Base-by-base conservation (phyloP, 2,329 filamentous ascomycete genomes). In the Colletotrichum aenigma region DNA sequence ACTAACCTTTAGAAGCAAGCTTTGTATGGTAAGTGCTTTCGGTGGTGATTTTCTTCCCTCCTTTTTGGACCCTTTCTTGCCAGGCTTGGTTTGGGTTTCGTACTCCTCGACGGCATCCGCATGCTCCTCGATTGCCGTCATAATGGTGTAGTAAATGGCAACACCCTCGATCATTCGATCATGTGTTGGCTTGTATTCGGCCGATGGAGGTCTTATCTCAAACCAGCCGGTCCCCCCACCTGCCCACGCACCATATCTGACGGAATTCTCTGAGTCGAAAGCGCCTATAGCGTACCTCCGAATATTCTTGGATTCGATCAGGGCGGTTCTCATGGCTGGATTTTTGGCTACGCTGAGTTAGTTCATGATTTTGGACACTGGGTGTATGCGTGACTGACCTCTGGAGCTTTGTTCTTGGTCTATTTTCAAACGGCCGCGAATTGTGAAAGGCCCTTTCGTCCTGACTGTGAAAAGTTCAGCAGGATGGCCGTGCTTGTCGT, bases 221-320 rank as follows among this genome's bases (percentile, higher is more conserved):
- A 91, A 95, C 93, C 93, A 95, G 60, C 93, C 93, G 15, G 92
- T 89, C 70, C 86, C 82, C 48, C 92, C 92, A 34, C 88, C 86
- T 2, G 93, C 91, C 94, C 94, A 95, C 34, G 94, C 85, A n/a
- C 90, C 86, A 6, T 90, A 87, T 21, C 32, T 64, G 21, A 64
- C 61, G 61, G 36, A 64, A 16, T 32, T 36, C 8, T 87, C 86
- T 66, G 90, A 88, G 16, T 86, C 81, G 30, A 85, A 84, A 58
- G 85, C 84, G 62, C 89, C 90, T 36, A 93, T 91, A 30, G 92
- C 90, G 79, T 90, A 92, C 36, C 81, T 79, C 4, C 78, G 77
- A 28, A 86, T 87, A 38, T 87, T 84, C n/a, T 86, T 83, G 68
- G 94, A 87, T 77, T 93, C 89, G 76, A 94, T 87, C 58, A 85